Base-by-base conservation (phyloP, 352 stramenopile genomes). In the Pythium aquatile region DNA sequence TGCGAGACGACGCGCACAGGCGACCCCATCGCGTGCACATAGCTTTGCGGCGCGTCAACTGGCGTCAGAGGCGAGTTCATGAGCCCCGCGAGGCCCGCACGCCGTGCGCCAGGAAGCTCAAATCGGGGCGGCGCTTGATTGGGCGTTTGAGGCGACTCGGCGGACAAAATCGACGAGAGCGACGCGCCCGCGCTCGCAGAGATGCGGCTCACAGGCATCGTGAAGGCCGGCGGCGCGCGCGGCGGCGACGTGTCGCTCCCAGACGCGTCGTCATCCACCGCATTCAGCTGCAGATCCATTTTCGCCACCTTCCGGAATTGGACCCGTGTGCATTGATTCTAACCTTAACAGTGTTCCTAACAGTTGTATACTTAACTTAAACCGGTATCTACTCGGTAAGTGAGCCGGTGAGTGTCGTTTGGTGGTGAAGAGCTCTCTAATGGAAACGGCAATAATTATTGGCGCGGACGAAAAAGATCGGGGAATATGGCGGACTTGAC, bases 251-350 rank as follows among this genome's bases (percentile, higher is more conserved):
- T 56, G 29, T 73, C 66, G 55, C 56, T 37, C 30, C 29, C 55
- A 13, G 51, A 66, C 26, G 14, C 63, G 58, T 73, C 67, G 16
- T 74, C 65, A 17, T 83, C 74, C 28, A 71, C 69, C 17, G 75
- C 77, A 58, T 83, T 83, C 49, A 83, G 64, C 54, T 80, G 74
- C 63, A 85, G 78, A 68, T 85, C 70, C 77, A 85, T 85, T 24
- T 47, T 47, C 39, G 35, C 11, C 35, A 16, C 35, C 11, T 42
- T 14, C 35, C 20, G 20, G 20, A 24, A 24, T 24, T 24, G 20
- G 20, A 24, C 20, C 20, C 20, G 20, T 24, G 20, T 24, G 20
- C 20, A 24, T 24, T 24, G 20, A 24, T 24, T 24, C 20, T 24
- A 24, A 24, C 20, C 20, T 1, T 24, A 24, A 24, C 20, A 24